These are phyloP conservation scores for Mycena rebaudengoi DNA, from an alignment of 768 basidiomycete species.

Conservation along the genomic window DNA sequence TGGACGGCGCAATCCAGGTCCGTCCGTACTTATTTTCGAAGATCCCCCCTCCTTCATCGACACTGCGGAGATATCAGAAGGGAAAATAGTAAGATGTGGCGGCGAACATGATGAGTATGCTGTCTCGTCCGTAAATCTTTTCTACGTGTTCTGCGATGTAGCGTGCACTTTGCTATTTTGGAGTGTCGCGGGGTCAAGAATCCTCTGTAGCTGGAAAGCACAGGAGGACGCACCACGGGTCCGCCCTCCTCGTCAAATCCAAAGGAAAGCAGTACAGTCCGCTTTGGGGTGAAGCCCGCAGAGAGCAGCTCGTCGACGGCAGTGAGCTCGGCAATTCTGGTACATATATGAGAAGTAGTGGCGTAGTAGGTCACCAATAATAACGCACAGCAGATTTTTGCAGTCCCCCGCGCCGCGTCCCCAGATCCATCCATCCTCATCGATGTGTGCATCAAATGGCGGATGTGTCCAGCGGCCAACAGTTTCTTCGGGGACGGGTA, in stretches of 20 bases:
- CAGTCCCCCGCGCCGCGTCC: slow-evolving; percentile 56
- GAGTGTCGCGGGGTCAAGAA: neutral
- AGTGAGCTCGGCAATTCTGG: slow-evolving; percentile 2
- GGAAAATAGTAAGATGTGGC: neutral
- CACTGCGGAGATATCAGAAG: neutral
- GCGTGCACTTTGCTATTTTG: slow-evolving; percentile 9
- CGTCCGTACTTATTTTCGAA: neutral
- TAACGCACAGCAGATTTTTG: slow-evolving; percentile 14
- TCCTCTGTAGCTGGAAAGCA: neutral
- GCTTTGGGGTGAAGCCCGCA: slow-evolving; percentile 15
- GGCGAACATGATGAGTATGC: slow-evolving; percentile 15
- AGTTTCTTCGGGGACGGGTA: slow-evolving; percentile 56
- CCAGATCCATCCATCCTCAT: slow-evolving; percentile 52
- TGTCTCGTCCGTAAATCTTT: neutral
- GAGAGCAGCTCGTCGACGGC: slow-evolving; percentile 15
- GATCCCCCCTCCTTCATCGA: slow-evolving; percentile 17
- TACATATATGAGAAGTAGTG: neutral
- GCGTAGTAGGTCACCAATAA: too few species aligned
- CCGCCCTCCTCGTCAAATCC: slow-evolving; percentile 64
- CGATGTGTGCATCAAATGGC: slow-evolving; percentile 56
- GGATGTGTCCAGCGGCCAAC: slow-evolving; percentile 53
- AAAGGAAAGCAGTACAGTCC: slow-evolving; percentile 15
- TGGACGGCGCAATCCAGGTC: slow-evolving; percentile 9
- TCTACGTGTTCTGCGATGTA: slow-evolving; percentile 8
- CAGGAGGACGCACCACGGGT: slow-evolving; percentile 1